Conservation (phyloP, 495 filamentous ascomycete genomes). For the Neurospora sp. region DNA sequence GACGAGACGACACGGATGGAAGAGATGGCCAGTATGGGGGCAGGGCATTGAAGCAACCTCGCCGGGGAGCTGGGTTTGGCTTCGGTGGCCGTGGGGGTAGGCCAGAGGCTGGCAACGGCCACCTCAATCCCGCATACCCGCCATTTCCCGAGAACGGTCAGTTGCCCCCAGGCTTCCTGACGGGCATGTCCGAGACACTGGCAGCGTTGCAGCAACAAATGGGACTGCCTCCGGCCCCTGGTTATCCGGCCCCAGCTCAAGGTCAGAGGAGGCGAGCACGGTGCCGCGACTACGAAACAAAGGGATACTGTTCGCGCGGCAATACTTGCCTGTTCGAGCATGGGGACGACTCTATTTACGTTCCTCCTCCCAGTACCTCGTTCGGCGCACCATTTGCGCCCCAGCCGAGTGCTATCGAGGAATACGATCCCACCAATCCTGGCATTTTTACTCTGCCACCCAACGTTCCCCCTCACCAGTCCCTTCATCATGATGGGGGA, state of each 20-base stretch:
- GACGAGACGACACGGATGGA: slow-evolving; percentile 29
- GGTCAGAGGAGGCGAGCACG: slow-evolving; percentile 36
- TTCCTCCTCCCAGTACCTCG: not conserved
- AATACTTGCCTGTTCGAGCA: slow-evolving; percentile 73
- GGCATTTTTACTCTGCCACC: not conserved
- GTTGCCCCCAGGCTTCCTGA: not conserved
- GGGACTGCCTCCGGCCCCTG: slow-evolving; percentile 22
- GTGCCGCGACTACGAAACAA: slow-evolving; percentile 81
- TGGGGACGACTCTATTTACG: slow-evolving; percentile 28
- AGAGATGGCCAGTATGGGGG: slow-evolving; percentile 23
- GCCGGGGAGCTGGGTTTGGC: slow-evolving; percentile 47
- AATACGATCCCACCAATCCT: slow-evolving; percentile 76
- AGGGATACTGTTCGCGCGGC: slow-evolving; percentile 73
- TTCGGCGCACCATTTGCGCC: not conserved
- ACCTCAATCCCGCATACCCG: not conserved
- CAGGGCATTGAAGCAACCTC: slow-evolving; percentile 61
- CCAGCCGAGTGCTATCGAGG: slow-evolving; percentile 33
- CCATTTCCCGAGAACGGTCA: not conserved
- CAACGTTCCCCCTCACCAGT: not conserved
- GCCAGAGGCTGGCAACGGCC: slow-evolving; percentile 20
- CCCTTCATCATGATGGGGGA: not conserved
- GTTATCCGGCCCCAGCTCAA: slow-evolving; percentile 35
- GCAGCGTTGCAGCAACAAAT: not conserved
- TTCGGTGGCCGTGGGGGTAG: slow-evolving; percentile 45
- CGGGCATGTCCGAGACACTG: not conserved